Conservation (phyloP, 2,329 filamentous ascomycete species). For the Sarocladium brachiariae region DNA sequence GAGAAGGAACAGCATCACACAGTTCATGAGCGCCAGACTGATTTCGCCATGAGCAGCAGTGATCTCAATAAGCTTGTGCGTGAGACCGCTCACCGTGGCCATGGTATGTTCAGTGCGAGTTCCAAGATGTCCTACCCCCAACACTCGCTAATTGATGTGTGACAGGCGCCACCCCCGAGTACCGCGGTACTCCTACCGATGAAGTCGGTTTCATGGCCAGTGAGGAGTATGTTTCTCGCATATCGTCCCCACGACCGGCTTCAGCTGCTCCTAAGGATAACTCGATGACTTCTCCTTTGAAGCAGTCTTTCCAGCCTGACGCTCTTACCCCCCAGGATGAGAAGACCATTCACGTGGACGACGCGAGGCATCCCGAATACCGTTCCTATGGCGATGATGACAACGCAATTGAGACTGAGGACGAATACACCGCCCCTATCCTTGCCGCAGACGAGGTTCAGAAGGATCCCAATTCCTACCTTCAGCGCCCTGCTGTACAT, state of each 20-base stretch:
- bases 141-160: neutral
- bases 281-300: constrained; percentile 23
- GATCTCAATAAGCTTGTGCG: constrained; percentile 87
- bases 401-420: constrained; percentile 47
- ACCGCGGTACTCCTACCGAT: constrained; percentile 74
- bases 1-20: constrained; percentile 63
- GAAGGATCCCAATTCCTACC: constrained; percentile 62
- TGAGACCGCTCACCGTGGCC: constrained; percentile 53
- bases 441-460: constrained; percentile 81
- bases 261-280: constrained; percentile 32
- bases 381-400: constrained; percentile 32
- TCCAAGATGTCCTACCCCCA: neutral
- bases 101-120: constrained; percentile 34
- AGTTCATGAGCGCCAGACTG: constrained; percentile 50
- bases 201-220: constrained; percentile 83
- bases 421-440: constrained; percentile 68
- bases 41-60: constrained; percentile 82
- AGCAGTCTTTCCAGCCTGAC: constrained; percentile 20
- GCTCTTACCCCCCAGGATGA: constrained; percentile 35
- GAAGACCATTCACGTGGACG: constrained; percentile 69
- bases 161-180: constrained; percentile 55
- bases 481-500: constrained; percentile 74
- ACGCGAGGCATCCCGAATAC: constrained; percentile 34
- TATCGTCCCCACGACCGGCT: constrained; percentile 58
- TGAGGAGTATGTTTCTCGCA: constrained; percentile 74